A percentile compares a stretch with the other conserved stretches of the same genome.
phyloP scores from a whole-genome alignment of 345 rosid genomes.

The Gynandropsis gynandra region DNA sequence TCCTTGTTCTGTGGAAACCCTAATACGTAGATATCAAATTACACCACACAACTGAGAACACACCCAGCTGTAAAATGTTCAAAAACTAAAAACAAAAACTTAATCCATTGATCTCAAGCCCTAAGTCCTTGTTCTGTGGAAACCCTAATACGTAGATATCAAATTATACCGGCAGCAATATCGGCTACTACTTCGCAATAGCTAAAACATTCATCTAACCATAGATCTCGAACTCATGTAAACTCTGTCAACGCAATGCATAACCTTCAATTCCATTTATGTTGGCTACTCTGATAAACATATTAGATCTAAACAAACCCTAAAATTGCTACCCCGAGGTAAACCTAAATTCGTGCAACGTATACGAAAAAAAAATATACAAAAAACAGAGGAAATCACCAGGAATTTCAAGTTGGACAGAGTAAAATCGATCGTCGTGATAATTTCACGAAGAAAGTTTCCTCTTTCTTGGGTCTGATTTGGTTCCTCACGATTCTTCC shows the following conservation, averaged over 20 bases:
- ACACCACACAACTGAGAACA: too few species aligned
- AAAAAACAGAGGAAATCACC: conserved; percentile 16
- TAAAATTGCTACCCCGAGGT: not conserved
- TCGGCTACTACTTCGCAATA: not conserved
- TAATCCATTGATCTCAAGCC: conserved; percentile 3
- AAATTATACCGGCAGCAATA: not conserved
- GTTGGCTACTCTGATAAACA: not conserved
- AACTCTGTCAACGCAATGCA: not conserved
- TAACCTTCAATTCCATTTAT: not conserved
- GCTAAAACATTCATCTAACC: not conserved
- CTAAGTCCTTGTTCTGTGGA: conserved; percentile 19
- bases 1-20: conserved; percentile 18
- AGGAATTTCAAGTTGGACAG: not conserved
- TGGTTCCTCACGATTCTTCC: conserved; percentile 2
- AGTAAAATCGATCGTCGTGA: conserved; percentile 4
- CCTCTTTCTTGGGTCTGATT: not conserved
- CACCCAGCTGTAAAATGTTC: too few species aligned
- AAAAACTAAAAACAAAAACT: not conserved
- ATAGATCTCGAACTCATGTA: not conserved
- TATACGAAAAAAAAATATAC: not conserved
- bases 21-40: too few species aligned
- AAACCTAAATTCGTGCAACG: conserved; percentile 9
- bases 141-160: conserved; percentile 19
- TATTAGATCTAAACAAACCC: conserved; percentile 16
- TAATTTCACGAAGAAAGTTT: not conserved